phyloP scores from a whole-genome alignment of 1,139 yeast genomes.

The Pichia sp. region DNA sequence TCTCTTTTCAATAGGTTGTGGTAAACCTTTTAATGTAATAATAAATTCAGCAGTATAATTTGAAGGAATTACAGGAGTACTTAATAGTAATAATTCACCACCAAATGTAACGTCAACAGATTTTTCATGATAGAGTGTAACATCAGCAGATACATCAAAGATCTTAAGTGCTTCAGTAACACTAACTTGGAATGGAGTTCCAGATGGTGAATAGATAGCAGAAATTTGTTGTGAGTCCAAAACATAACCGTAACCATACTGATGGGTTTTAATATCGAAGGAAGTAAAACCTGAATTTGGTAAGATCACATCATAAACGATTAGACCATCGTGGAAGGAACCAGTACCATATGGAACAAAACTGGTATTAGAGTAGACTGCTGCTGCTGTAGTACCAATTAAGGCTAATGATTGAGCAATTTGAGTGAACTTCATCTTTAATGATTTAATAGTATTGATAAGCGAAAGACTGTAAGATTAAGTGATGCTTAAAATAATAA shows the following conservation, averaged over 20 bases:
- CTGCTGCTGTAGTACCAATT: slow-evolving; percentile 15
- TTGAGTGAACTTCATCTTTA: slow-evolving; percentile 17
- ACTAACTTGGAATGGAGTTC: slow-evolving; percentile 7
- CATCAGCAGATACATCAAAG: slow-evolving; percentile 13
- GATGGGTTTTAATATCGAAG: slow-evolving; percentile 19
- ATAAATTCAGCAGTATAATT: slow-evolving; percentile 21
- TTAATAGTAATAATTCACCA: slow-evolving; percentile 2
- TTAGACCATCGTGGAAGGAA: slow-evolving; percentile 15
- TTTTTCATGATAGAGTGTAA: slow-evolving; percentile 13
- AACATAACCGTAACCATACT: slow-evolving; percentile 19
- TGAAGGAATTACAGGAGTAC: background rate
- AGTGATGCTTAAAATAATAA: background rate
- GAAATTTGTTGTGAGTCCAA: slow-evolving; percentile 12
- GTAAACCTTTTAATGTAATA: slow-evolving; percentile 15
- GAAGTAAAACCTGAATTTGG: slow-evolving; percentile 20
- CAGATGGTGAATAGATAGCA: slow-evolving; percentile 15
- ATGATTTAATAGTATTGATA: background rate
- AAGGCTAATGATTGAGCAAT: slow-evolving; percentile 17
- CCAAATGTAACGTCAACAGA: slow-evolving; percentile 9
- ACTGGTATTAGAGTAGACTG: slow-evolving; percentile 16
- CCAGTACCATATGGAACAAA: slow-evolving; percentile 22
- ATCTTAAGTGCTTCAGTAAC: slow-evolving; percentile 7
- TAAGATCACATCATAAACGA: slow-evolving; percentile 18
- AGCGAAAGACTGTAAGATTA: slow-evolving; percentile 1
- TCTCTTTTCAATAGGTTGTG: slow-evolving; percentile 17